Percentiles rank a stretch among this genome's conserved stretches.
Conservation (phyloP, 1,139 yeast genomes). For the Protomyces inundatus region DNA sequence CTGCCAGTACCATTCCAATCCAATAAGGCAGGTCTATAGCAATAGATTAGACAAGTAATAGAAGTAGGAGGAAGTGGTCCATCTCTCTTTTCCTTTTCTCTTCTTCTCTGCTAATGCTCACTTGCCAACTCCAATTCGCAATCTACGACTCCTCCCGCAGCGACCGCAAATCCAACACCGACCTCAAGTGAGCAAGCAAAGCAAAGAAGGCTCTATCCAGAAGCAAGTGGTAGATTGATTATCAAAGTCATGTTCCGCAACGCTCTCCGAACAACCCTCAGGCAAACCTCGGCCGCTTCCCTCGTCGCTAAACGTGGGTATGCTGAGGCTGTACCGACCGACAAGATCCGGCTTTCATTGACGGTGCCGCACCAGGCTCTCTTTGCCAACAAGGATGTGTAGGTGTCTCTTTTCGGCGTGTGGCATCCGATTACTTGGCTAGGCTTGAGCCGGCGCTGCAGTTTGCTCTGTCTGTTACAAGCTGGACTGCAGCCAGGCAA, state of each 20-base stretch:
- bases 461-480: too few relatives aligned
- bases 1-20: too few relatives aligned
- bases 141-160: neutral
- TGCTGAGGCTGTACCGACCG: conserved; percentile 52
- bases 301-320: conserved; percentile 24
- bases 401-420: neutral
- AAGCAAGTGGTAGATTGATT: too few relatives aligned
- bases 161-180: neutral
- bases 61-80: neutral
- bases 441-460: conserved; percentile 42
- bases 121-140: neutral
- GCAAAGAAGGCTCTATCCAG: too few relatives aligned
- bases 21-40: too few relatives aligned
- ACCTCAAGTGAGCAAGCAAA: neutral
- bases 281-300: conserved; percentile 3
- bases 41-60: too few relatives aligned
- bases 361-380: conserved; percentile 65
- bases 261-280: conserved; percentile 16
- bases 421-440: conserved; percentile 37
- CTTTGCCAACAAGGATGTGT: conserved; percentile 28
- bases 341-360: conserved; percentile 78
- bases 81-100: neutral
- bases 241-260: conserved; percentile 9
- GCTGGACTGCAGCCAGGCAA: too few relatives aligned
- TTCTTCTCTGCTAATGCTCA: neutral